A percentile compares a stretch with the other conserved stretches of the same genome.
Conservation (phyloP, 192 early-diverging fungal genomes). For the Cetraspora pellucida region DNA sequence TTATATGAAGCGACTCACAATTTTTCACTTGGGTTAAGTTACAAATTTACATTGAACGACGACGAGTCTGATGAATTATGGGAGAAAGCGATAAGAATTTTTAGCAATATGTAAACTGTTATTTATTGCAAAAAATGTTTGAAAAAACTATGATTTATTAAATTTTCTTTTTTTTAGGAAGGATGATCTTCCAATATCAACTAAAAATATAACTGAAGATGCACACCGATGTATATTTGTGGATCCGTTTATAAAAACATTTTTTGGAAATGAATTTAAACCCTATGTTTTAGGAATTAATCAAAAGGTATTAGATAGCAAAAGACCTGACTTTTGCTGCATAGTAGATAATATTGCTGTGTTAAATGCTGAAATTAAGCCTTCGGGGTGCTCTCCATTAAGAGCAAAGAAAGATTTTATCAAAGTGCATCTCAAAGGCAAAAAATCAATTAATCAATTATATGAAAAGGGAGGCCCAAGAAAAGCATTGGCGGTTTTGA, state of each 20-base stretch:
- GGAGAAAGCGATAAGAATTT: constrained; percentile 10
- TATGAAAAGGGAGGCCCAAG: constrained; percentile 20
- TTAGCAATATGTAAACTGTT: constrained; percentile 31
- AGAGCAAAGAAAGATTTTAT: constrained; percentile 13
- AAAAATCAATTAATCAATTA: constrained; percentile 24
- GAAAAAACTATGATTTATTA: constrained; percentile 4
- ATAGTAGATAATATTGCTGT: constrained; percentile 25
- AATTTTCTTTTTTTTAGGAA: constrained; percentile 29
- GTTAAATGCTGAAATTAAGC: constrained; percentile 34
- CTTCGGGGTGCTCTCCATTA: constrained; percentile 13
- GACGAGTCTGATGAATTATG: constrained; percentile 12
- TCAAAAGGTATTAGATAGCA: neutral
- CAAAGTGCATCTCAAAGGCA: constrained; percentile 31
- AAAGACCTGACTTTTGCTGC: constrained; percentile 28
- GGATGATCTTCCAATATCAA: constrained; percentile 5
- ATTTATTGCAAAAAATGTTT: constrained; percentile 21
- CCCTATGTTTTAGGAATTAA: constrained; percentile 22
- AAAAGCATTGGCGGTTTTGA: constrained; percentile 21
- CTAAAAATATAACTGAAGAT: constrained; percentile 5
- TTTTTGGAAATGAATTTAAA: constrained; percentile 30
- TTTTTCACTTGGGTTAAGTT: constrained; percentile 24
- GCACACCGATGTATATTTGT: constrained; percentile 1
- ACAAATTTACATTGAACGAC: neutral
- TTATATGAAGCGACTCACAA: constrained; percentile 23
- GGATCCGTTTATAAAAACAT: constrained; percentile 16